These are phyloP conservation scores for Chytriomyces confervae DNA, from an alignment of 192 early-diverging fungal genomes.

Conservation along the genomic window DNA sequence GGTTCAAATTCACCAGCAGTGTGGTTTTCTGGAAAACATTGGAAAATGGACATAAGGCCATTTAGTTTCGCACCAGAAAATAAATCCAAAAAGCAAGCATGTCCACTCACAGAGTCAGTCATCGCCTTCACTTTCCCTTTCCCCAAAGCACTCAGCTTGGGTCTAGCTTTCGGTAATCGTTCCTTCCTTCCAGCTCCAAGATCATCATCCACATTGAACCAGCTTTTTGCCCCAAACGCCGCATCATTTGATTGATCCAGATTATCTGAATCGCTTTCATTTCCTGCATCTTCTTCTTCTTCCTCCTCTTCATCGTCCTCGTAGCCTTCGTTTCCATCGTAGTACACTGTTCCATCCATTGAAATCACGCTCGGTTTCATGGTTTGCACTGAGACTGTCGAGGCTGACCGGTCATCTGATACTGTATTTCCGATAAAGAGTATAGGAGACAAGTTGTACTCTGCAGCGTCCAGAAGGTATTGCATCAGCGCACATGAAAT, in stretches of 20 bases:
- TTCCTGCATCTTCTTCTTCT: constrained; percentile 16
- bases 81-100: not conserved
- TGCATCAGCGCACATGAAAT: not conserved
- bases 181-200: constrained; percentile 8
- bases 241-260: not conserved
- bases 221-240: constrained; percentile 42
- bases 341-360: constrained; percentile 51
- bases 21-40: constrained; percentile 21
- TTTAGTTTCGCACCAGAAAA: not conserved
- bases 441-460: not conserved
- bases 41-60: constrained; percentile 19
- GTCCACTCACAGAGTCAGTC: constrained; percentile 62
- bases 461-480: not conserved
- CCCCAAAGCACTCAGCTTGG: constrained; percentile 37
- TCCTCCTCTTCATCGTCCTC: constrained; percentile 50
- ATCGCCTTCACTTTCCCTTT: constrained; percentile 63
- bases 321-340: constrained; percentile 39
- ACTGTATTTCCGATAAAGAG: not conserved
- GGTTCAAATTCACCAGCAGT: not conserved
- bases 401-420: not conserved
- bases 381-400: not conserved
- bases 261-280: constrained; percentile 14
- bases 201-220: constrained; percentile 37
- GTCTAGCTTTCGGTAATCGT: not conserved
- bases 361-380: not conserved